Evolutionary conservation across 73 alveolate species (phyloP), one percentile per base, ranked within the genome.

Genomic region (Breviolum minutum): DNA sequence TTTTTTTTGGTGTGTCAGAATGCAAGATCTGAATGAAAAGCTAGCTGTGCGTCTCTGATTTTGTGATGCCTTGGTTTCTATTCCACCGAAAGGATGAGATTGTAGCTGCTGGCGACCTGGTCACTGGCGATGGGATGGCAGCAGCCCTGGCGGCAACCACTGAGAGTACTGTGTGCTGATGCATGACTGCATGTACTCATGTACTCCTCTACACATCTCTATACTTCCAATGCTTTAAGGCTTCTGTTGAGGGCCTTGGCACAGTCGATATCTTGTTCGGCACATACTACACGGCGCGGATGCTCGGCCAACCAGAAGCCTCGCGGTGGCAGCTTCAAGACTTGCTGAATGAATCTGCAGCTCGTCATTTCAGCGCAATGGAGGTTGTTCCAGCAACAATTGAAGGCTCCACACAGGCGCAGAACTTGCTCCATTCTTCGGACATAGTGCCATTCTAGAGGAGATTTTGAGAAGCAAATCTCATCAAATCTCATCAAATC

Each of bases 191-290:
- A 9, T 27, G 19, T 22, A 16, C 19, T 9, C 74, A 24, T 48
- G 74, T 24, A 20, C 74, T 54, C 24, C n/a, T 22, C 24, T 17
- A 14, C 4, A 22, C 77, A 17, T 68, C 77, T 68, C 24, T 14
- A 14, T 68, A 68, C 77, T 68, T 68, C n/a, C 77, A 14, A 76
- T 13, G 48, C 60, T 40, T 76, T 16, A 40, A 79, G 99, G 99
- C 94, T 29, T 92, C 97, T 24, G 99, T 66, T 7, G 99, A 94
- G 73, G 99, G 99, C 60, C 82, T 94, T 54, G 99, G 94, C 27
- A 94, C 99, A 7, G 99, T 94, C 40, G 99, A 94, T 71, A 32
- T 94, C 48, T 70, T 94, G 60, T 79, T 80, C 20, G 99, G 99
- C 73, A 94, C 99, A 6, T 94, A 94, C 94, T 94, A 94, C 99